Conservation (phyloP, 208 protist genomes). For the Wallacemonas sp. region DNA sequence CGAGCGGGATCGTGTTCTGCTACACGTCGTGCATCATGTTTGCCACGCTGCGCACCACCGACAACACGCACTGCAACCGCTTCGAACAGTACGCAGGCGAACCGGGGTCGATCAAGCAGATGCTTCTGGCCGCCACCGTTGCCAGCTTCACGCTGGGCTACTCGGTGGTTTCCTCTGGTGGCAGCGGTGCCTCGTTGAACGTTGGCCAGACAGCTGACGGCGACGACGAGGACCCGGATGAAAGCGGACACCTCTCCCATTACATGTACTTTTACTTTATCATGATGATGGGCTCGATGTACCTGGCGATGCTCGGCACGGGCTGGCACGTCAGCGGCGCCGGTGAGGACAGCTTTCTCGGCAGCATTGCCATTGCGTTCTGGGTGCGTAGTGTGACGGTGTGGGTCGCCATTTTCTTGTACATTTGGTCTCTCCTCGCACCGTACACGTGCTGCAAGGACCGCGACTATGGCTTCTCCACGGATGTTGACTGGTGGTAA, state of each 20-base stretch:
- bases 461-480: slow-evolving; percentile 80
- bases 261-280: slow-evolving; percentile 94
- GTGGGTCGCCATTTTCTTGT: slow-evolving; percentile 83
- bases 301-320: slow-evolving; percentile 92
- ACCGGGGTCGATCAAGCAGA: slow-evolving; percentile 43
- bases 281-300: slow-evolving; percentile 95
- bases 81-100: slow-evolving; percentile 22
- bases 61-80: slow-evolving; percentile 71
- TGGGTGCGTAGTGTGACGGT: slow-evolving; percentile 90
- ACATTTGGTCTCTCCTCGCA: slow-evolving; percentile 92
- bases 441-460: slow-evolving; percentile 90
- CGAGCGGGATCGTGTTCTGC: slow-evolving; percentile 90
- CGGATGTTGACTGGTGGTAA: slow-evolving; percentile 64
- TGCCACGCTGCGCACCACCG: slow-evolving; percentile 71
- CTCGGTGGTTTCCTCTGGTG: slow-evolving; percentile 72
- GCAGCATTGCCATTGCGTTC: slow-evolving; percentile 75
- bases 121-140: slow-evolving; percentile 57
- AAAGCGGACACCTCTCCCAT: slow-evolving; percentile 73
- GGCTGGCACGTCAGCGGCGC: slow-evolving; percentile 88
- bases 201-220: slow-evolving; percentile 66
- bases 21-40: slow-evolving; percentile 90
- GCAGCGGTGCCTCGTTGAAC: slow-evolving; percentile 56
- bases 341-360: slow-evolving; percentile 41
- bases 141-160: slow-evolving; percentile 76
- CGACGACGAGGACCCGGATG: slow-evolving; percentile 78